A percentile compares a stretch with the other conserved stretches of the same genome.
Conservation (phyloP, 2,329 filamentous ascomycete genomes). For the Xylariaceae sp. region DNA sequence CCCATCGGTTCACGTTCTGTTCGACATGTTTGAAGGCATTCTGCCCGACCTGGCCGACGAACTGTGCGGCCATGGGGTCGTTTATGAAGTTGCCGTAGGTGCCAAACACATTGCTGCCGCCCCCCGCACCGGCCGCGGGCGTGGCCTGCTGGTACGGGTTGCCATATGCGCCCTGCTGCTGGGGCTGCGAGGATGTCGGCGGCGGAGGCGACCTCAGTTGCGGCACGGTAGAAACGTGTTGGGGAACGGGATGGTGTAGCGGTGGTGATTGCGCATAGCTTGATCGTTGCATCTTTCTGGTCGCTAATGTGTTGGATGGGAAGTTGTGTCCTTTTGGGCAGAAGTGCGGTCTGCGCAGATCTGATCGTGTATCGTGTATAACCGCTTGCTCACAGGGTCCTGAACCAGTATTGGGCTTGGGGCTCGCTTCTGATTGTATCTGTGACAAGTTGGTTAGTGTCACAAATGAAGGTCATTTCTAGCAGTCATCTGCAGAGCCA, state of each 20-base stretch:
- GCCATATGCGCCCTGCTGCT: slow-evolving; percentile 60
- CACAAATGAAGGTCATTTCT: no score
- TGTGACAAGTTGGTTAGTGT: no score
- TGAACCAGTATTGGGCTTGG: no score
- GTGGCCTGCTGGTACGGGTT: slow-evolving; percentile 67
- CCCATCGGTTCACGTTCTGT: slow-evolving; percentile 81
- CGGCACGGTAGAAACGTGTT: slow-evolving; percentile 96
- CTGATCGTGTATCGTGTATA: no score
- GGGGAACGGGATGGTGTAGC: slow-evolving; percentile 92
- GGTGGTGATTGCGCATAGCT: slow-evolving; percentile 85
- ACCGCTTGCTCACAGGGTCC: no score
- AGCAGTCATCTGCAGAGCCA: no score
- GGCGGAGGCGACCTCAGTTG: slow-evolving; percentile 92
- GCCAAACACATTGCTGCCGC: slow-evolving; percentile 54
- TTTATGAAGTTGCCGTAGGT: slow-evolving; percentile 91
- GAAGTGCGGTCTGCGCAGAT: not conserved
- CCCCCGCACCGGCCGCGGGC: slow-evolving; percentile 39
- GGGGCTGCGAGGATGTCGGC: slow-evolving; percentile 63
- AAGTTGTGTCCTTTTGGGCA: not conserved
- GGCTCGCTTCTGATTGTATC: no score
- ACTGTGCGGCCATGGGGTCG: slow-evolving; percentile 81
- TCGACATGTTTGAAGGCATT: slow-evolving; percentile 90
- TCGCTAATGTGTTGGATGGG: no score
- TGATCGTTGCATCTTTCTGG: slow-evolving; percentile 84
- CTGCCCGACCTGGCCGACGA: slow-evolving; percentile 91